Base-by-base conservation (phyloP, 2,329 filamentous ascomycete species). In the Coleophoma eucalyptorum region DNA sequence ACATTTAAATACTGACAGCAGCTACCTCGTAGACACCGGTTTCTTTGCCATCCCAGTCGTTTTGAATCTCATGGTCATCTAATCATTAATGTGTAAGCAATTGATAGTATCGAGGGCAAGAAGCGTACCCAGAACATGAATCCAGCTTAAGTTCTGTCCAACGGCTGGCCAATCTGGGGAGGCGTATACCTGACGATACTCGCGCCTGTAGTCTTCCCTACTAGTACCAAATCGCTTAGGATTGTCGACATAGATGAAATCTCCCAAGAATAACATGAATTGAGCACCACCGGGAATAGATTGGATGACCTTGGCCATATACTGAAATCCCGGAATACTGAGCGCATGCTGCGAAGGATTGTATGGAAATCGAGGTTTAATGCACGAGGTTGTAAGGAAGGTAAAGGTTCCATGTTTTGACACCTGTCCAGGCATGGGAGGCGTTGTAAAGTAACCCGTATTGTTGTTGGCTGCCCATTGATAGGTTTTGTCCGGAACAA, bases 61-160 rank as follows among this genome's bases (percentile, higher is more conserved):
- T 97, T 5, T 81, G 81, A 55, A 99, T 97, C 66, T 99, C 94
- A 63, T 99, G 94, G 66, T 99, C 94, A 64, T 99, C 94, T 13
- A 43, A 16, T 10, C 15, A 33, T 20, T 33, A 20, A 38, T 6
- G 6, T 38, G 16, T 38, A n/a, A 38, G 13, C 19, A 13, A 26
- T 26, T 13, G 4, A 4, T 31, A 44, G 26, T 6, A 15, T 16
- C n/a, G 12, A 44, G 31, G 31, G 10, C 7, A 32, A 5, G 11
- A 15, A 26, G 16, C 42, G 8, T 44, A 44, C 42, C 42, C 6
- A 97, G 80, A 2, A 96, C 92, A 64, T 99, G 94, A 42, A 97
- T 90, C 94, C 94, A 99, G 61, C 92, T 95, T n/a, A 97, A 74
- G 50, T 90, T 85, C 58, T 87, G 78, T 1, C 83, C 83, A 11